Evolutionary conservation across 2,329 filamentous ascomycete species (phyloP).

Genomic region (Epichloe scottii): DNA sequence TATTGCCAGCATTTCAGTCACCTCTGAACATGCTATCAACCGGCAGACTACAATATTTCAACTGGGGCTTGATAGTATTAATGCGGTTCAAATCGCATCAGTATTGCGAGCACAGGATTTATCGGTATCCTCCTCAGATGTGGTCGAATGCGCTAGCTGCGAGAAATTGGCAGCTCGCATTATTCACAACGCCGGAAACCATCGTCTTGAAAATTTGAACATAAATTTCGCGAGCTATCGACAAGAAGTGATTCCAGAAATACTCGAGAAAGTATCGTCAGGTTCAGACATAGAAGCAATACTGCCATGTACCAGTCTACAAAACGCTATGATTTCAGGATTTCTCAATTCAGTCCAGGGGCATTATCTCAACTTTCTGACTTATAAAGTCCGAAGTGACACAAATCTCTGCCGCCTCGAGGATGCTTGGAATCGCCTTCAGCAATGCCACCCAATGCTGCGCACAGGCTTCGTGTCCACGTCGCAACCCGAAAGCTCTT

Average conservation of each 20-base stretch:
- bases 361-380: constrained; percentile 66
- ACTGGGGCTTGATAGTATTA: constrained; percentile 86
- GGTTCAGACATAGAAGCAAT: constrained; percentile 38
- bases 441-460: constrained; percentile 53
- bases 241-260: constrained; percentile 15
- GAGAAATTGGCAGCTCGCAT: constrained; percentile 23
- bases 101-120: constrained; percentile 48
- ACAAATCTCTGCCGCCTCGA: constrained; percentile 30
- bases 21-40: constrained; percentile 36
- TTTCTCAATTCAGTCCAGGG: constrained; percentile 54
- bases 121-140: constrained; percentile 53
- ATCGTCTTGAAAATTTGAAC: background rate
- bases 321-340: constrained; percentile 67
- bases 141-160: constrained; percentile 51
- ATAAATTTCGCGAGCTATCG: constrained; percentile 30
- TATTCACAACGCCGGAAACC: constrained; percentile 6
- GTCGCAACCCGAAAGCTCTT: constrained; percentile 47
- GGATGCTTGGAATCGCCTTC: constrained; percentile 46
- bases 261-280: constrained; percentile 13
- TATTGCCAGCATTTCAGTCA: constrained; percentile 45
- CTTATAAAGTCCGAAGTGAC: constrained; percentile 33
- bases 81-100: constrained; percentile 64
- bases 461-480: constrained; percentile 60
- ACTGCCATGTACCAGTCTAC: constrained; percentile 67
- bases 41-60: constrained; percentile 65